Evolutionary conservation across 2,329 filamentous ascomycete genomes (phyloP), one percentile per base, ranked within the genome.

Genomic region (Nemania bipapillata): DNA sequence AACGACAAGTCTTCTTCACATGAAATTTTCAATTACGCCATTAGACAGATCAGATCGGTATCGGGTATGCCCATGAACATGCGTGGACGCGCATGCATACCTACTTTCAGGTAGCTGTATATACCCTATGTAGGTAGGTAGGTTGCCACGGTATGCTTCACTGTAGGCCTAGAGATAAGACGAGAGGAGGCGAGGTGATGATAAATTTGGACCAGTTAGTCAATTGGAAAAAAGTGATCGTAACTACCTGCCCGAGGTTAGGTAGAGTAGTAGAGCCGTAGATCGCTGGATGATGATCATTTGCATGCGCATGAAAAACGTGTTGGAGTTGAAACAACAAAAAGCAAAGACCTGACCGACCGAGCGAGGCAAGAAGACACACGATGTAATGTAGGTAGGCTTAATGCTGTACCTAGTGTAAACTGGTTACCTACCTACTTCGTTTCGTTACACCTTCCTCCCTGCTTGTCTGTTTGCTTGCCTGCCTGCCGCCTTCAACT

Each of bases 301-400:
- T 30, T 53, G 53, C n/a, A 64, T 40, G 28, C n/a, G n/a, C 57
- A 32, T 40, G n/a, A 66, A 52, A 62, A 22, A 7, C 8, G 15
- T 26, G 35, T n/a, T n/a, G 20, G 12, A 26, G 50, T 11, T 24
- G 4, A 26, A 26, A 26, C 2, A 12, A n/a, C 32, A 6, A 24
- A 7, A 8, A 62, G 47, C 15, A 7, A 45, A 15, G 40, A n/a
- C 15, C 40, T 45, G 12, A 45, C 9, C 40, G 3, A n/a, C 40
- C 2, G n/a, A n/a, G n/a, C n/a, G n/a, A 40, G 11, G 37, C 9
- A 12, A 40, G 17, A 15, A 40, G 11, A 40, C 5, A 40, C 37
- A 40, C n/a, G n/a, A n/a, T n/a, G 50, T 6, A 30, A 22, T n/a
- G 20, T 20, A 63, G 30, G 61, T 50, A 2, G 53, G n/a, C n/a